A percentile compares a stretch with the other conserved stretches of the same genome.
Evolutionary conservation across 2,329 filamentous ascomycete species (phyloP).

Genomic region (Xylaria multiplex): DNA sequence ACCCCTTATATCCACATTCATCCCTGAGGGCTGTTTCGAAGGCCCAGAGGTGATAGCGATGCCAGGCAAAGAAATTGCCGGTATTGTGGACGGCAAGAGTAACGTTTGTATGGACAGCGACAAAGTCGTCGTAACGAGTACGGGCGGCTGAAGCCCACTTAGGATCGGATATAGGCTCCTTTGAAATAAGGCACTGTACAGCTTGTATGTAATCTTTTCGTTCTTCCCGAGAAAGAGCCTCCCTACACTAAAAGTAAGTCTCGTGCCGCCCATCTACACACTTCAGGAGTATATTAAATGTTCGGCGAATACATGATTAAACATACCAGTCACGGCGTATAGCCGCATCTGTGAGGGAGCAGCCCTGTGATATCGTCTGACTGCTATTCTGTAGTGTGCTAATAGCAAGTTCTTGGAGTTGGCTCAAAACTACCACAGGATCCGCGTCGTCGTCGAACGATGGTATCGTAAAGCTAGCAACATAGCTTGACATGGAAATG

Average conservation of each 20-base stretch:
- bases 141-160: neutral
- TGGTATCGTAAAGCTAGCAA: neutral
- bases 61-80: slow-evolving; percentile 6
- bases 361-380: neutral
- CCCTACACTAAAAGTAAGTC: neutral
- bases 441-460: neutral
- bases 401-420: neutral
- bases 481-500: neutral
- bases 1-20: slow-evolving; percentile 5
- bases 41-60: slow-evolving; percentile 4
- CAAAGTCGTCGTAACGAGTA: slow-evolving; percentile 5
- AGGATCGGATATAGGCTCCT: slow-evolving; percentile 3
- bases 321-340: slow-evolving; percentile 2
- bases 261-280: neutral
- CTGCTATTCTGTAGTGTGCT: neutral
- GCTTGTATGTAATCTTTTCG: neutral
- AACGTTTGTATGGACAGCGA: slow-evolving; percentile 4
- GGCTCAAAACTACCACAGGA: neutral
- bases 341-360: neutral
- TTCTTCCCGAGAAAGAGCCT: neutral
- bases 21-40: slow-evolving; percentile 1
- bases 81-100: slow-evolving; percentile 2
- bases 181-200: neutral
- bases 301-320: neutral
- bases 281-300: neutral